These are phyloP conservation scores for Cladophialophora chaetospira DNA, from an alignment of 2,329 filamentous ascomycete genomes.

Conservation along the genomic window DNA sequence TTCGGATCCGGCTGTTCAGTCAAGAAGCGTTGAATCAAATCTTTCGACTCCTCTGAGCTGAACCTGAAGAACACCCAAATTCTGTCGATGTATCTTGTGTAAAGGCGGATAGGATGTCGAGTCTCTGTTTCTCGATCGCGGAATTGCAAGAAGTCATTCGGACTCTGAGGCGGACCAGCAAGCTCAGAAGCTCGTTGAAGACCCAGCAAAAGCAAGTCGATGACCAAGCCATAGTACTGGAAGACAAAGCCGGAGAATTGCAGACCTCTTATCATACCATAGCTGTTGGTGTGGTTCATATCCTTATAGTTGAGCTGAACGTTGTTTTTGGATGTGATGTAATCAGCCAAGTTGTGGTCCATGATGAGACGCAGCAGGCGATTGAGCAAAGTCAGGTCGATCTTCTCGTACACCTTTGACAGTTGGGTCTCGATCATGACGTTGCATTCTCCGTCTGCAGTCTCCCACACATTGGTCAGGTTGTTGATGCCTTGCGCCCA, in stretches of 20 bases:
- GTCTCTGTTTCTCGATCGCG: conserved; percentile 89
- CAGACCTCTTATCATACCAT: conserved; percentile 95
- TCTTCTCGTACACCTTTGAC: conserved; percentile 99
- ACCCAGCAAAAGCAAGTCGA: conserved; percentile 88
- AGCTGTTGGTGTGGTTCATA: conserved; percentile 99
- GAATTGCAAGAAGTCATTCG: conserved; percentile 98
- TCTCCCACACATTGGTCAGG: conserved; percentile 90
- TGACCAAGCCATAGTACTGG: conserved; percentile 95
- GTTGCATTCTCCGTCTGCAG: conserved; percentile 91
- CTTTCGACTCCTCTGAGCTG: conserved; percentile 87
- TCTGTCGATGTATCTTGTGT: conserved; percentile 95
- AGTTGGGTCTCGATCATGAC: conserved; percentile 98
- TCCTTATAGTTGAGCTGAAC: conserved; percentile 99
- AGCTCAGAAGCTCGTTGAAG: conserved; percentile 97
- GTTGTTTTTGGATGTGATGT: conserved; percentile 99
- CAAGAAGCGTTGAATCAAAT: conserved; percentile 94
- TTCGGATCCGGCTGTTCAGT: conserved; percentile 98
- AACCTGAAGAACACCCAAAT: conserved; percentile 99
- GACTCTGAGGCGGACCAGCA: conserved; percentile 86
- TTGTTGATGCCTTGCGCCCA: conserved; percentile 99
- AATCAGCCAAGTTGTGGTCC: conserved; percentile 99
- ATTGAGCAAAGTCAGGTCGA: conserved; percentile 93
- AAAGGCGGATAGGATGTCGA: conserved; percentile 93
- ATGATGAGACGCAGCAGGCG: conserved; percentile 91
- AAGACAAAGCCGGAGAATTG: conserved; percentile 99